A percentile compares a stretch with the other conserved stretches of the same genome.
These are phyloP conservation scores for Diplodia intermedia DNA, from an alignment of 2,329 filamentous ascomycete species.

Conservation along the genomic window DNA sequence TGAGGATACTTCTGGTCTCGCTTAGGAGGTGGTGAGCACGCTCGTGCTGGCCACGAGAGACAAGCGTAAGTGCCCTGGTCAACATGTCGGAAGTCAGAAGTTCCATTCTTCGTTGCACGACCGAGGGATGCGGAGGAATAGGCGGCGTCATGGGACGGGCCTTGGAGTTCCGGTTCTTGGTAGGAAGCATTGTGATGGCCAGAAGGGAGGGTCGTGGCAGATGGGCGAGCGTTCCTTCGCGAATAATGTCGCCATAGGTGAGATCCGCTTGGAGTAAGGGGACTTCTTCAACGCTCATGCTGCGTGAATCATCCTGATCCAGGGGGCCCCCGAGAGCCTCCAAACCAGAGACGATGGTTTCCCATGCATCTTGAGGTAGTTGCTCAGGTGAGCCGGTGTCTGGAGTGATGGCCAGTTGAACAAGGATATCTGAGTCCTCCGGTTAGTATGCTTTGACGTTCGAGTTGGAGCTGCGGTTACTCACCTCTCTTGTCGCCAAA, in stretches of 20 bases:
- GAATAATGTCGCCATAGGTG: conserved; percentile 89
- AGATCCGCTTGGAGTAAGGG: conserved; percentile 95
- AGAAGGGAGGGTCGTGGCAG: conserved; percentile 88
- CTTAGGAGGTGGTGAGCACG: conserved; percentile 89
- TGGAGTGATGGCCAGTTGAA: conserved; percentile 90
- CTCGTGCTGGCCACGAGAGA: conserved; percentile 90
- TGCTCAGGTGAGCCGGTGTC: conserved; percentile 84
- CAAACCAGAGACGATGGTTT: conserved; percentile 92
- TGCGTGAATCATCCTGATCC: conserved; percentile 84
- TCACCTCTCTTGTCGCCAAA: conserved; percentile 86
- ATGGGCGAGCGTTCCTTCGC: conserved; percentile 84
- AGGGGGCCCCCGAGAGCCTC: conserved; percentile 89
- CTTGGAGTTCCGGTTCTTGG: conserved; percentile 56
- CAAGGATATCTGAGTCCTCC: conserved; percentile 73
- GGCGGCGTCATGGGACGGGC: conserved; percentile 68
- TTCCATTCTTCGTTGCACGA: conserved; percentile 97
- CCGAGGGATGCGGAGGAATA: conserved; percentile 92
- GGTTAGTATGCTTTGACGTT: conserved; percentile 33
- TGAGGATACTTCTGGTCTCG: conserved; percentile 93
- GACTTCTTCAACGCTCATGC: conserved; percentile 88
- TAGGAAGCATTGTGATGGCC: conserved; percentile 92
- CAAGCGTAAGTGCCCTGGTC: conserved; percentile 86
- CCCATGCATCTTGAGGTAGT: conserved; percentile 92
- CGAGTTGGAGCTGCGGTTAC: conserved; percentile 28
- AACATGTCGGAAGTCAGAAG: conserved; percentile 98